Evolutionary conservation across 495 filamentous ascomycete species (phyloP).

Genomic region (Tuber borchii): DNA sequence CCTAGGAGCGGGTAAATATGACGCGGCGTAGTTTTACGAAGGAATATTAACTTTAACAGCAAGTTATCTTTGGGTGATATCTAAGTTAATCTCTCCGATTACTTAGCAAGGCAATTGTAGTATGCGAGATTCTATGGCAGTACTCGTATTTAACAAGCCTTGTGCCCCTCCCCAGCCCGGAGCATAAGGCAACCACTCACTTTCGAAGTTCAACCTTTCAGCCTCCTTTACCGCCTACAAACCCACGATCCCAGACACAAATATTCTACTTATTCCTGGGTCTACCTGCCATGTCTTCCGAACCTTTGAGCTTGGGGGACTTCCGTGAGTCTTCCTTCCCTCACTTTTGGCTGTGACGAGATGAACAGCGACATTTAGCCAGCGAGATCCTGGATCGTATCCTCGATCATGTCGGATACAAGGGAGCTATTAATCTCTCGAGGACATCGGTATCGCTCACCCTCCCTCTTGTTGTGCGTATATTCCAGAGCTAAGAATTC

Average conservation of each 20-base stretch:
- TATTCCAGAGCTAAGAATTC: not conserved
- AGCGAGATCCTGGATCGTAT: conserved; percentile 29
- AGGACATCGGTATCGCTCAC: not conserved
- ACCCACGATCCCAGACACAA: not conserved
- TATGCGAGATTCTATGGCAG: not conserved
- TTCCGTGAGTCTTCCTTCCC: conserved; percentile 18
- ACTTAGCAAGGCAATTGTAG: not conserved
- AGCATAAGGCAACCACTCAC: not conserved
- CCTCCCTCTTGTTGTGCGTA: conserved; percentile 15
- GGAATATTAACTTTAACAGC: not conserved
- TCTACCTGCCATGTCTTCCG: not conserved
- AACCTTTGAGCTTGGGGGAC: conserved; percentile 7
- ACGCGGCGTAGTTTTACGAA: not conserved
- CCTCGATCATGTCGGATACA: conserved; percentile 20
- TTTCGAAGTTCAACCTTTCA: not conserved
- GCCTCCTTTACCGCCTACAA: not conserved
- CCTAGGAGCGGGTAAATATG: too few species aligned
- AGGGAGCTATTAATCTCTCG: conserved; percentile 19
- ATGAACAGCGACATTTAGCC: conserved; percentile 7
- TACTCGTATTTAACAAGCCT: not conserved
- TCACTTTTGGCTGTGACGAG: not conserved
- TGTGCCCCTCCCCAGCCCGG: not conserved
- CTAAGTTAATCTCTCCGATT: not conserved
- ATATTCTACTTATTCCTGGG: not conserved
- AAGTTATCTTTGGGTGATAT: not conserved